Percentiles rank a stretch among this genome's conserved stretches.
Conservation (phyloP, 305 asterid species). For the Fraxinus dipetala region DNA sequence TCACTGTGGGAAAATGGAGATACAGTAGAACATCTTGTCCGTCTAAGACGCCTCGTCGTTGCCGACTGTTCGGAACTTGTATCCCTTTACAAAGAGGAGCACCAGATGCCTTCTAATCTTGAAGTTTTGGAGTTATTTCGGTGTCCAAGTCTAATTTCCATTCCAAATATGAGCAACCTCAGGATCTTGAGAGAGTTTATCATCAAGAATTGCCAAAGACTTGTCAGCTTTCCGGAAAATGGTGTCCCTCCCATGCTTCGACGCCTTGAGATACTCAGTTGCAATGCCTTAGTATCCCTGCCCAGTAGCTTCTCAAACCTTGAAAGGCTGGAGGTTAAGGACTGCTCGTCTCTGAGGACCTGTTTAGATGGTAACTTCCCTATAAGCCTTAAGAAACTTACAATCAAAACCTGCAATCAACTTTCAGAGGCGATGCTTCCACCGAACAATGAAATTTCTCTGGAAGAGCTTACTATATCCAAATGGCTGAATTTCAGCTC, state of each 20-base stretch:
- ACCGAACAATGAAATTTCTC: not conserved
- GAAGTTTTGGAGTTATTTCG: conserved; percentile 24
- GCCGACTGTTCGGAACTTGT: conserved; percentile 21
- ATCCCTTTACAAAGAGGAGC: conserved; percentile 12
- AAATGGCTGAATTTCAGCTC: conserved; percentile 20
- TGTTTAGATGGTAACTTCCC: conserved; percentile 19
- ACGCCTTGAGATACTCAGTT: conserved; percentile 26
- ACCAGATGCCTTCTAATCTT: conserved; percentile 24
- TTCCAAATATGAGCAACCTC: conserved; percentile 22
- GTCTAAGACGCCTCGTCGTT: conserved; percentile 21
- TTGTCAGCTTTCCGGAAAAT: conserved; percentile 22
- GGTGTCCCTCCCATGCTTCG: conserved; percentile 26
- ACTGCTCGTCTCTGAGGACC: conserved; percentile 22
- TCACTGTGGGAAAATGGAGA: conserved; percentile 23
- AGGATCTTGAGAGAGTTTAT: conserved; percentile 17
- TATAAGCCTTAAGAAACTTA: conserved; percentile 11
- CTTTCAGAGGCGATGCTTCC: conserved; percentile 26
- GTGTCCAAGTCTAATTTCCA: conserved; percentile 15
- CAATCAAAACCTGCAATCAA: conserved; percentile 21
- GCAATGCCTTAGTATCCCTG: conserved; percentile 24
- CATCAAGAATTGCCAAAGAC: conserved; percentile 23
- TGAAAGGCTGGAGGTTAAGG: conserved; percentile 27
- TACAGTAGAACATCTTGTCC: not conserved
- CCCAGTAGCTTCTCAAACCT: conserved; percentile 24
- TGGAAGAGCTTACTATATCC: conserved; percentile 21